Conservation (phyloP, 805 yeast species). For the Starmerella gropengiesseri region DNA sequence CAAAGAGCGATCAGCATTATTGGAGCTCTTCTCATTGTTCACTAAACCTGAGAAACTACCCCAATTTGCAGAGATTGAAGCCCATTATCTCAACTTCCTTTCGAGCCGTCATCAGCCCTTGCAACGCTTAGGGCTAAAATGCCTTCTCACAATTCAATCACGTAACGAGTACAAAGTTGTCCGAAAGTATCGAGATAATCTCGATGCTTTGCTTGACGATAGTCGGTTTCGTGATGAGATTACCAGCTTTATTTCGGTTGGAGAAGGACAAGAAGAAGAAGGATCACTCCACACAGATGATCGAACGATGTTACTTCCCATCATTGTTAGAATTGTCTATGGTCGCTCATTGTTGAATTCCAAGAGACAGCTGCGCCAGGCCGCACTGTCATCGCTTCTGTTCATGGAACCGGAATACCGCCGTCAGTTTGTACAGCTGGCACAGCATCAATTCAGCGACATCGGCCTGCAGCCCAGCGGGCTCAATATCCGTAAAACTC, state of each 20-base stretch:
- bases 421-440: conserved; percentile 49
- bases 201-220: conserved; percentile 69
- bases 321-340: conserved; percentile 64
- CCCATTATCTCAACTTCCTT: conserved; percentile 44
- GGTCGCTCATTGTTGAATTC: conserved; percentile 79
- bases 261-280: conserved; percentile 35
- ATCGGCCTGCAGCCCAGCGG: not conserved
- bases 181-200: conserved; percentile 59
- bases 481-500: conserved; percentile 9
- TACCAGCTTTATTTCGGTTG: conserved; percentile 39
- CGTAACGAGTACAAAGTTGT: conserved; percentile 34
- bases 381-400: conserved; percentile 30
- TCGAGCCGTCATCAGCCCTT: conserved; percentile 50
- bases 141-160: conserved; percentile 50
- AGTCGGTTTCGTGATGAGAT: conserved; percentile 78
- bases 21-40: conserved; percentile 55
- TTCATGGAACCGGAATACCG: conserved; percentile 36
- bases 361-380: conserved; percentile 54
- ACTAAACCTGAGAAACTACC: conserved; percentile 48
- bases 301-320: conserved; percentile 49
- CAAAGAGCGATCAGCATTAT: conserved; percentile 32
- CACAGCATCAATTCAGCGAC: conserved; percentile 37
- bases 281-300: conserved; percentile 51
- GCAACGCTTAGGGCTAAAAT: conserved; percentile 63
- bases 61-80: conserved; percentile 43